Evolutionary conservation across 192 early-diverging fungal species (phyloP).

Genomic region (Backusella luteola): DNA sequence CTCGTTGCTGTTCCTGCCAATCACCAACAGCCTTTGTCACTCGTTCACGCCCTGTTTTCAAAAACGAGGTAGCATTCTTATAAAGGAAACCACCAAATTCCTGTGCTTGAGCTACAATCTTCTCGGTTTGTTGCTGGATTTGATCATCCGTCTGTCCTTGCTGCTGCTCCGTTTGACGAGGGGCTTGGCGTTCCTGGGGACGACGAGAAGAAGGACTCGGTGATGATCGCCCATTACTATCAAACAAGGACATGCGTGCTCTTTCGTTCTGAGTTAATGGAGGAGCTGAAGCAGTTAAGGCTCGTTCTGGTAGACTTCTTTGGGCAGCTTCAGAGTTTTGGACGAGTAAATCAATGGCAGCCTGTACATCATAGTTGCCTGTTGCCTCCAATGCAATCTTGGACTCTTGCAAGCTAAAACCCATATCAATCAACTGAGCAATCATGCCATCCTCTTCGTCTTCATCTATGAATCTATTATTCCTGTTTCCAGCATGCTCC

Average conservation of each 20-base stretch:
- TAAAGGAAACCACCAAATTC: constrained; percentile 61
- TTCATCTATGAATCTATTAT: not conserved
- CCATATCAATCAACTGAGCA: constrained; percentile 77
- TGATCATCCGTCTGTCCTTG: constrained; percentile 25
- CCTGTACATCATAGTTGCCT: constrained; percentile 57
- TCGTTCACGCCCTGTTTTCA: constrained; percentile 60
- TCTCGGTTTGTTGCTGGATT: constrained; percentile 51
- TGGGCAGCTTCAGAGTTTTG: constrained; percentile 18
- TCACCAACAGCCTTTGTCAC: constrained; percentile 61
- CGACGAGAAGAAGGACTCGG: not conserved
- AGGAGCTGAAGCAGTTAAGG: not conserved
- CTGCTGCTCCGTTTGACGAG: not conserved
- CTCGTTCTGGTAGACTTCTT: not conserved
- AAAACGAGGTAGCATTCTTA: constrained; percentile 64
- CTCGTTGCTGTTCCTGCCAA: constrained; percentile 43
- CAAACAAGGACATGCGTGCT: constrained; percentile 11
- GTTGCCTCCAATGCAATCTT: constrained; percentile 67
- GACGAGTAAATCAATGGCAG: constrained; percentile 50
- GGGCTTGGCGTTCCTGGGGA: not conserved
- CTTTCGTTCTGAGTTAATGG: not conserved
- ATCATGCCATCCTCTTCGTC: constrained; percentile 47
- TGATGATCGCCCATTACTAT: not conserved
- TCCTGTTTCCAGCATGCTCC: not conserved
- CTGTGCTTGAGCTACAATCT: constrained; percentile 52
- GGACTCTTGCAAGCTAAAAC: constrained; percentile 69